phyloP scores from a whole-genome alignment of 306 rosid genomes.

The Sindora glabra region DNA sequence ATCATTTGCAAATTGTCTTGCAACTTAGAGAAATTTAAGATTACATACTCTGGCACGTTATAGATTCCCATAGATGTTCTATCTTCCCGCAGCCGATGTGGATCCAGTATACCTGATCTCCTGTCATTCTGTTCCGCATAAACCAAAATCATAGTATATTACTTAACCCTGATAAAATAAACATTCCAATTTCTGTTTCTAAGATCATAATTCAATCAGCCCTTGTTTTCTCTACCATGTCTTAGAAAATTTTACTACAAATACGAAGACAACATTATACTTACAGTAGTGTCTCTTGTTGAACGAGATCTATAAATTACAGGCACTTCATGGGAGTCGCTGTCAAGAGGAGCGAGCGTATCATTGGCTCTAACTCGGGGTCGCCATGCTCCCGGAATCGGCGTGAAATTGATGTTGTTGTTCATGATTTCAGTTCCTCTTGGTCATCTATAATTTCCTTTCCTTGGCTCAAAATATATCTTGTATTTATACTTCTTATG shows the following conservation, averaged over 20 bases:
- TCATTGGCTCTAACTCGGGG: slow-evolving; percentile 1
- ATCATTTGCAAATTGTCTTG: not conserved
- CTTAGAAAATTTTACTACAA: not conserved
- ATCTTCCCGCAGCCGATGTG: not conserved
- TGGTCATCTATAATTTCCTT: not conserved
- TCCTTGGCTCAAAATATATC: no score
- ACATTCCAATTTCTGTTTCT: no score
- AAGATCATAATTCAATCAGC: not conserved
- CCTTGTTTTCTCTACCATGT: not conserved
- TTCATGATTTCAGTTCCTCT: slow-evolving; percentile 9
- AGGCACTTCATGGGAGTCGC: slow-evolving; percentile 10
- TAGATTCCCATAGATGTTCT: not conserved
- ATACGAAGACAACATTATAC: not conserved
- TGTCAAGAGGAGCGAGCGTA: slow-evolving; percentile 2
- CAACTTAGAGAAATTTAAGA: not conserved
- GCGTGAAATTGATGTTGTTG: slow-evolving; percentile 10
- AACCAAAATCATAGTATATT: not conserved
- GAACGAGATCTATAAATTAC: not conserved
- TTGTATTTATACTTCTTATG: no score
- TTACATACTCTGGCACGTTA: slow-evolving; percentile 28
- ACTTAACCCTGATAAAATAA: no score
- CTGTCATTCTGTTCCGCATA: slow-evolving; percentile 14
- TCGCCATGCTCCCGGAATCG: not conserved
- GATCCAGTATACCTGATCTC: not conserved
- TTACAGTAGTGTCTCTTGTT: slow-evolving; percentile 14